A percentile compares a stretch with the other conserved stretches of the same genome.
phyloP scores from a whole-genome alignment of 208 protist species.

The Wallacemonas sp. region DNA sequence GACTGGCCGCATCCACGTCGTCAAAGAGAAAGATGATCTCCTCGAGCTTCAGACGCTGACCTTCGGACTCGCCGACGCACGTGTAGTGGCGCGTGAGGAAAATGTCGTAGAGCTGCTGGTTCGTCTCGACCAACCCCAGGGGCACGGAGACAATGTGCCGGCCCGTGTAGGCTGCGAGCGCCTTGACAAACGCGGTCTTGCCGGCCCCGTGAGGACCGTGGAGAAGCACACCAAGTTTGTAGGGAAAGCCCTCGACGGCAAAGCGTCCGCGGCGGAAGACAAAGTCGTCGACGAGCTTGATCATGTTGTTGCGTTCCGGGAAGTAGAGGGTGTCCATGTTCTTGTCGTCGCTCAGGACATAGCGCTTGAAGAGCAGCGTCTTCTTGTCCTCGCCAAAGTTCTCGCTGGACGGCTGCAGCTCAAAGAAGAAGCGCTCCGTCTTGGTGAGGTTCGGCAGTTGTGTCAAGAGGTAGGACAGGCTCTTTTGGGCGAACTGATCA shows the following conservation, averaged over 20 bases:
- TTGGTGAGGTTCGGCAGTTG: conserved; percentile 44
- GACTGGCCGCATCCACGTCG: conserved; percentile 71
- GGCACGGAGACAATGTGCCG: conserved; percentile 82
- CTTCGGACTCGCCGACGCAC: conserved; percentile 56
- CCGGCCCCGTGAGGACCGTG: conserved; percentile 97
- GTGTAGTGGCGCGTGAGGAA: conserved; percentile 68
- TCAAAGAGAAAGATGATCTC: conserved; percentile 90
- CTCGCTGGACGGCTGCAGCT: conserved; percentile 41
- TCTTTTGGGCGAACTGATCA: conserved; percentile 39
- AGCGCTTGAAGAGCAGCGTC: conserved; percentile 61
- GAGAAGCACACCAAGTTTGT: conserved; percentile 98
- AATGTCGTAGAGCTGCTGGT: conserved; percentile 91
- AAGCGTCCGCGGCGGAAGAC: conserved; percentile 71
- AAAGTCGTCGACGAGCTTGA: conserved; percentile 86
- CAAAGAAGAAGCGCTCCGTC: conserved; percentile 35
- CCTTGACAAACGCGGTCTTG: conserved; percentile 98
- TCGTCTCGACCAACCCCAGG: conserved; percentile 72
- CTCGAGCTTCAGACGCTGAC: conserved; percentile 38
- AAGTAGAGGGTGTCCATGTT: conserved; percentile 91
- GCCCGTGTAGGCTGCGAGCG: conserved; percentile 99
- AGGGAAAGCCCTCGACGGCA: conserved; percentile 80
- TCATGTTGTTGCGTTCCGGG: conserved; percentile 55
- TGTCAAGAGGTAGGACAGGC: conserved; percentile 42
- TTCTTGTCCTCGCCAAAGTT: conserved; percentile 15
- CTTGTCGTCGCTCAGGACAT: conserved; percentile 73